Evolutionary conservation across 768 basidiomycete species (phyloP).

Genomic region (Heimioporus sp.): DNA sequence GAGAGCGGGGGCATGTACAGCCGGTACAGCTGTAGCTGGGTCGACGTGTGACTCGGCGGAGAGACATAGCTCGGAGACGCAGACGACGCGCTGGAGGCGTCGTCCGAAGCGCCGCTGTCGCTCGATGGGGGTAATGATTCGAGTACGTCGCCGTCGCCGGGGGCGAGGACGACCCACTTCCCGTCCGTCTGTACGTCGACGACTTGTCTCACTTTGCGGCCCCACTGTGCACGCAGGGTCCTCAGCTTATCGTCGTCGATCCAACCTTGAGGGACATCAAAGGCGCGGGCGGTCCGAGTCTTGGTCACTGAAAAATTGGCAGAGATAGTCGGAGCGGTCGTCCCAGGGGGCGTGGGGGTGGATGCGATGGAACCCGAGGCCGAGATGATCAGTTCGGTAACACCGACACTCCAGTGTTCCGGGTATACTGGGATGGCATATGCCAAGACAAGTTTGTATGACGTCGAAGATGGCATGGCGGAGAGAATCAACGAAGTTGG

Average conservation of each 20-base stretch:
- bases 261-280: conserved; percentile 72
- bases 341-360: neutral
- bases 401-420: conserved; percentile 75
- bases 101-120: conserved; percentile 15
- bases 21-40: conserved; percentile 72
- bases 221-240: conserved; percentile 72
- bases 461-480: conserved; percentile 45
- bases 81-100: conserved; percentile 24
- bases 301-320: conserved; percentile 48
- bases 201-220: conserved; percentile 66
- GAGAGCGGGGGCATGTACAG: conserved; percentile 55
- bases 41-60: conserved; percentile 44
- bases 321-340: conserved; percentile 6
- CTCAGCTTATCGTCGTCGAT: conserved; percentile 63
- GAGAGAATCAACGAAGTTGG: conserved; percentile 82
- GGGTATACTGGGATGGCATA: conserved; percentile 81
- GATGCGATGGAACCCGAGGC: conserved; percentile 17
- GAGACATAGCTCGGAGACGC: conserved; percentile 28
- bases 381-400: conserved; percentile 72
- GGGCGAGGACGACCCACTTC: conserved; percentile 80
- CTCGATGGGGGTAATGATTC: conserved; percentile 5
- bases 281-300: conserved; percentile 64
- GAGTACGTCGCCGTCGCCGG: conserved; percentile 39
- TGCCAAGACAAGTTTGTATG: conserved; percentile 72
- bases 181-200: conserved; percentile 82